phyloP scores from a whole-genome alignment of 2,329 filamentous ascomycete genomes.

The Ustulina deusta region DNA sequence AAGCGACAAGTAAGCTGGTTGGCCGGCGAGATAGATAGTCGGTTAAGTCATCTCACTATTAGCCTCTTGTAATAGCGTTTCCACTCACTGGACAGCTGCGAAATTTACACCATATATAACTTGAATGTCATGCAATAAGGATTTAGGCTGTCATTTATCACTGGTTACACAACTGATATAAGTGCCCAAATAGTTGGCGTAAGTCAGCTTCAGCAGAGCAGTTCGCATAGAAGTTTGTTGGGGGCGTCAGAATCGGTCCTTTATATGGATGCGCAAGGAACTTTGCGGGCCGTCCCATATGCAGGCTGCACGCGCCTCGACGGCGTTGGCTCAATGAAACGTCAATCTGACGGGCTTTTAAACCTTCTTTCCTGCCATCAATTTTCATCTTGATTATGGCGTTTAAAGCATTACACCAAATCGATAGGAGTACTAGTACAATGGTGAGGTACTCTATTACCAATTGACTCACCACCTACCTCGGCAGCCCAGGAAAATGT shows the following conservation, averaged over 20 bases:
- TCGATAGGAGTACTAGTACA: too few relatives aligned
- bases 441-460: background rate
- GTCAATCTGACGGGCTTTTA: slow-evolving; percentile 2
- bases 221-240: background rate
- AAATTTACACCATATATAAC: too few relatives aligned
- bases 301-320: slow-evolving; percentile 22
- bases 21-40: too few relatives aligned
- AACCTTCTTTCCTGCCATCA: background rate
- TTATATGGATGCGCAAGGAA: slow-evolving; percentile 21
- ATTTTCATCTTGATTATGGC: background rate
- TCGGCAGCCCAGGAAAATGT: background rate
- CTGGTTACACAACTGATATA: background rate
- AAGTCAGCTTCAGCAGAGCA: background rate
- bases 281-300: slow-evolving; percentile 36
- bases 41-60: too few relatives aligned
- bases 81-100: too few relatives aligned
- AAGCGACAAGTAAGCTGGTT: too few relatives aligned
- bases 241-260: background rate
- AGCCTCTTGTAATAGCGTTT: too few relatives aligned
- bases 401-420: background rate
- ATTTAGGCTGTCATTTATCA: too few relatives aligned
- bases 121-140: too few relatives aligned
- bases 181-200: too few relatives aligned
- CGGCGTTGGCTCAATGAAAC: slow-evolving; percentile 26
- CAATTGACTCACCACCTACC: background rate